These are phyloP conservation scores for Candida argentea DNA, from an alignment of 805 yeast genomes.

Conservation along the genomic window DNA sequence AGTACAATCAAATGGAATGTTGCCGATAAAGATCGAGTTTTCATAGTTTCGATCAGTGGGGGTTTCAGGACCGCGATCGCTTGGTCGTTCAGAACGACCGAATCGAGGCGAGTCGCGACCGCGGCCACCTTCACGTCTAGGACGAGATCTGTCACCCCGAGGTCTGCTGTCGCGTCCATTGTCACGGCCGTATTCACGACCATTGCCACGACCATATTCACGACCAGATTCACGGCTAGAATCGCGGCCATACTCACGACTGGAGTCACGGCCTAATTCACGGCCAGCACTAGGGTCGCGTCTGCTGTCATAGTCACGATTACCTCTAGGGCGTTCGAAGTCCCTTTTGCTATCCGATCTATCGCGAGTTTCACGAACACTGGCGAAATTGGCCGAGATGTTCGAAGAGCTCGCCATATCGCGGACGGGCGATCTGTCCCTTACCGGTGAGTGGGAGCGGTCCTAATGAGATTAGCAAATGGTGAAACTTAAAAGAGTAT, in stretches of 20 bases:
- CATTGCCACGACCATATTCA: slow-evolving; percentile 12
- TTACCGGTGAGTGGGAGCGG: slow-evolving; percentile 18
- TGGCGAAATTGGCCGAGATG: slow-evolving; percentile 1
- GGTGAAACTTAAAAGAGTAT: slow-evolving; percentile 1
- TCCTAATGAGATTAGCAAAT: slow-evolving; percentile 8
- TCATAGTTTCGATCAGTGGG: slow-evolving; percentile 48
- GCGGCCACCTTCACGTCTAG: neutral
- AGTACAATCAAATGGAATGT: slow-evolving; percentile 55
- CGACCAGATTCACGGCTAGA: slow-evolving; percentile 4
- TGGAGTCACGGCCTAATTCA: slow-evolving; percentile 10
- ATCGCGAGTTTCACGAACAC: slow-evolving; percentile 3
- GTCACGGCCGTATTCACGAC: slow-evolving; percentile 9
- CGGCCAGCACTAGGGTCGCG: too few relatives aligned
- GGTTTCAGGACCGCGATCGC: slow-evolving; percentile 18
- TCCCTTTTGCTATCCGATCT: slow-evolving; percentile 7
- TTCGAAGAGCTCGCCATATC: slow-evolving; percentile 13
- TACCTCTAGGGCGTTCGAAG: slow-evolving; percentile 5
- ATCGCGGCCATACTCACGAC: slow-evolving; percentile 5
- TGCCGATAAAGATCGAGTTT: slow-evolving; percentile 65
- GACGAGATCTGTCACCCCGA: too few relatives aligned
- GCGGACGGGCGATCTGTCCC: slow-evolving; percentile 27
- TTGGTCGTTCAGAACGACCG: neutral
- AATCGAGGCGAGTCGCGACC: too few relatives aligned
- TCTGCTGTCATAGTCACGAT: slow-evolving; percentile 10
- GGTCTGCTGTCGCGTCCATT: neutral